Conservation (phyloP, 2,329 filamentous ascomycete genomes). For the Hymenotorrendiella dingleyae region DNA sequence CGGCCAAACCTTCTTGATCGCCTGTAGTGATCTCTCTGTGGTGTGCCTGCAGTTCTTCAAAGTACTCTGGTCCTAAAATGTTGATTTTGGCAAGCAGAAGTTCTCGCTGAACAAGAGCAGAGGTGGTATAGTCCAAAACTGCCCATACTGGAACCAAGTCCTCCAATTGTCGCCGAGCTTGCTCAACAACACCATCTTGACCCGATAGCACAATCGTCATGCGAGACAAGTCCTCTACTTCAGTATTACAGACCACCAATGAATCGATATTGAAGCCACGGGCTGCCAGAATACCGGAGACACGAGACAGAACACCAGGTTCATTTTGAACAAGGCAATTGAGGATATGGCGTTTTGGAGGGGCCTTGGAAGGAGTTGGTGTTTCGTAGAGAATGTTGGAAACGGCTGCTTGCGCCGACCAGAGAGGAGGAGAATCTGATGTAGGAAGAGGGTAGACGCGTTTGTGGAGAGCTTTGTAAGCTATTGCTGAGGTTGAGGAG, state of each 20-base stretch:
- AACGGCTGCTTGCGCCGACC: constrained; percentile 90
- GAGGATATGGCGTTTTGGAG: constrained; percentile 90
- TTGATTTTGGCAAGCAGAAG: constrained; percentile 93
- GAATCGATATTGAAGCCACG: constrained; percentile 99
- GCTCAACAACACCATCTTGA: constrained; percentile 95
- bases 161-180: constrained; percentile 90
- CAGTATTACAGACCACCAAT: constrained; percentile 93
- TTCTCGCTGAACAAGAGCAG: constrained; percentile 92
- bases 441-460: constrained; percentile 81
- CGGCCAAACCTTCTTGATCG: constrained; percentile 28
- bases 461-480: constrained; percentile 94
- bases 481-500: constrained; percentile 85
- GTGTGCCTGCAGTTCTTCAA: constrained; percentile 91
- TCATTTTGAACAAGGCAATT: constrained; percentile 99
- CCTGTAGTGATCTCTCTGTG: constrained; percentile 78
- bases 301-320: constrained; percentile 90
- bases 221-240: constrained; percentile 91
- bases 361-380: constrained; percentile 72
- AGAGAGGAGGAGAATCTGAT: constrained; percentile 66
- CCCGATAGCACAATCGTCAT: constrained; percentile 98
- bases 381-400: constrained; percentile 99
- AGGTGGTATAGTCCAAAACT: constrained; percentile 89
- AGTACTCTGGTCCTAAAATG: constrained; percentile 95
- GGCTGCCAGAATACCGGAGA: constrained; percentile 92
- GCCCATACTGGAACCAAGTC: constrained; percentile 98